These are phyloP conservation scores for Suhomyces xylopsoci DNA, from an alignment of 805 yeast genomes.

Conservation along the genomic window DNA sequence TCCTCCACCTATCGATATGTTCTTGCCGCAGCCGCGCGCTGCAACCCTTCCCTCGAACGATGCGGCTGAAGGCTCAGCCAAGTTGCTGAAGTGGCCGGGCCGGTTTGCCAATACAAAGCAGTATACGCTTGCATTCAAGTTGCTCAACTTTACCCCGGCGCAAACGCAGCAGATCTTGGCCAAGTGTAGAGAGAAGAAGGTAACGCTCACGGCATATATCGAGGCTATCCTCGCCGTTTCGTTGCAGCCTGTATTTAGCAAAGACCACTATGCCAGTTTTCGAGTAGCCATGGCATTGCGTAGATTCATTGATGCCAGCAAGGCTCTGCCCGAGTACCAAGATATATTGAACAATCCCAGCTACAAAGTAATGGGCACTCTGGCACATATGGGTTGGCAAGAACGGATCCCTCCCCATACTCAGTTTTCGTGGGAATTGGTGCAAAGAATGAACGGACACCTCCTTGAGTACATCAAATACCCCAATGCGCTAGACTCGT, in stretches of 20 bases:
- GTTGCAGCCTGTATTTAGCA: constrained; percentile 27
- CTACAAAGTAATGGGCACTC: constrained; percentile 30
- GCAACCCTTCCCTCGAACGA: constrained; percentile 10
- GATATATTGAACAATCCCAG: constrained; percentile 13
- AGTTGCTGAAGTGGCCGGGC: constrained; percentile 29
- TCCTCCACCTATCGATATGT: constrained; percentile 35
- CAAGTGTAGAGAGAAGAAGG: constrained; percentile 26
- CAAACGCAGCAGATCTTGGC: constrained; percentile 21
- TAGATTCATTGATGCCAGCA: constrained; percentile 17
- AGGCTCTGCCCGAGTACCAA: constrained; percentile 14
- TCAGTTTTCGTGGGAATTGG: constrained; percentile 31
- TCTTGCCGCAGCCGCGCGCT: constrained; percentile 12
- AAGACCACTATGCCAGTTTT: constrained; percentile 19
- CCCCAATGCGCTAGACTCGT: constrained; percentile 20
- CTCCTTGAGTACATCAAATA: constrained; percentile 24
- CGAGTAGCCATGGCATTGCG: constrained; percentile 35
- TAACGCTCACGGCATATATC: constrained; percentile 33
- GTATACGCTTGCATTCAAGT: constrained; percentile 21
- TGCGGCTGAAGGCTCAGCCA: constrained; percentile 5
- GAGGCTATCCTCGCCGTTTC: constrained; percentile 23
- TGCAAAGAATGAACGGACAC: neutral
- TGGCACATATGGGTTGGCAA: constrained; percentile 32
- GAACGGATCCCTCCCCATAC: constrained; percentile 29
- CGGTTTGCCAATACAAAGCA: constrained; percentile 19
- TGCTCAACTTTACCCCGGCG: constrained; percentile 23